Evolutionary conservation across 768 basidiomycete species (phyloP).

Genomic region (Mycena epipterygia): DNA sequence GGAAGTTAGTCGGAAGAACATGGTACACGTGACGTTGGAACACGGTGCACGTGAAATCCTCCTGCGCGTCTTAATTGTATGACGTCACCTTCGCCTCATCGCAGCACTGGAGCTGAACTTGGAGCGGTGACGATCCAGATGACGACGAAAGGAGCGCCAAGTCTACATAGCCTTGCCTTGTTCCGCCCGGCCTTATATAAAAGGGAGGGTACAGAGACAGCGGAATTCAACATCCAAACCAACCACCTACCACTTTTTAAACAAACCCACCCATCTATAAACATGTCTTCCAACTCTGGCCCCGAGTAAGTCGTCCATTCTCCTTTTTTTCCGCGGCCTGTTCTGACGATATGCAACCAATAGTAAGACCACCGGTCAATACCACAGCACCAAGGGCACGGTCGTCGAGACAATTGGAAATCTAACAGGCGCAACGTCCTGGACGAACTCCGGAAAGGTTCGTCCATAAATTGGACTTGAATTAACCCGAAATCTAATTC

Average conservation of each 20-base stretch:
- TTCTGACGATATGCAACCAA: background rate
- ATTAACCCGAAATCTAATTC: background rate
- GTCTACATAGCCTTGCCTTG: background rate
- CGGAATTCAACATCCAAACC: background rate
- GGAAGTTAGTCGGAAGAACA: too few species aligned
- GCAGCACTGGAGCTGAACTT: too few species aligned
- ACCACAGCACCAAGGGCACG: slow-evolving; percentile 26
- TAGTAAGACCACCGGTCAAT: slow-evolving; percentile 36
- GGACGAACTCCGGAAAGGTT: slow-evolving; percentile 50
- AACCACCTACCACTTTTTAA: background rate
- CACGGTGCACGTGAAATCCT: too few species aligned
- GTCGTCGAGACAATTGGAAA: slow-evolving; percentile 49
- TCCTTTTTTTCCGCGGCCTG: background rate
- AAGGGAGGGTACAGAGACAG: background rate
- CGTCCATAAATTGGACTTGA: background rate
- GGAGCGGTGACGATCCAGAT: background rate
- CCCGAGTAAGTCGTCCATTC: slow-evolving; percentile 16
- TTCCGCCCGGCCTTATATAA: background rate
- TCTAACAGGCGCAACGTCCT: slow-evolving; percentile 49
- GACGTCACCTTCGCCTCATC: background rate
- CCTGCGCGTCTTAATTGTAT: background rate
- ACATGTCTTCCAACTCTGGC: slow-evolving; percentile 18
- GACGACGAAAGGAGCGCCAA: background rate
- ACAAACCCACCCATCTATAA: background rate
- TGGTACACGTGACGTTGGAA: too few species aligned